Percentiles rank a stretch among this genome's conserved stretches.
phyloP scores from a whole-genome alignment of 805 yeast genomes.

The Sugiyamaella lignohabitans region DNA sequence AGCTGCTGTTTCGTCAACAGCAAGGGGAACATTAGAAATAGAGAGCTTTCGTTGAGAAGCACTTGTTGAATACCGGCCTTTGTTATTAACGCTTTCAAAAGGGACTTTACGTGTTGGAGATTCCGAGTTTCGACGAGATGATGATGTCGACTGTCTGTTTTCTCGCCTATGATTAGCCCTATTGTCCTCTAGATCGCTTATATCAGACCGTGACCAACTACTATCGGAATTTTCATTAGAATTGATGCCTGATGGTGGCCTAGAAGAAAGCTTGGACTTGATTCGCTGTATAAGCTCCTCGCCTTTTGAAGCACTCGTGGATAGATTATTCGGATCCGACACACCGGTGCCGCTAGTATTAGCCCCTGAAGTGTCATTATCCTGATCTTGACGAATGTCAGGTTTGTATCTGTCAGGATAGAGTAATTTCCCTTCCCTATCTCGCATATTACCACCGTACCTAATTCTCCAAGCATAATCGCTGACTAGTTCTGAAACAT shows the following conservation, averaged over 20 bases:
- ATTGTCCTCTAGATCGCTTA: constrained; percentile 10
- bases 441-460: constrained; percentile 15
- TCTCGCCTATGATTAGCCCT: background rate
- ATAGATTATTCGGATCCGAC: background rate
- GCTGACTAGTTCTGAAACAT: constrained; percentile 22
- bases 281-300: constrained; percentile 22
- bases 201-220: constrained; percentile 15
- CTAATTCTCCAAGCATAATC: constrained; percentile 23
- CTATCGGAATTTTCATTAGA: constrained; percentile 13
- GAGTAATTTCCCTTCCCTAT: constrained; percentile 16
- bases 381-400: background rate
- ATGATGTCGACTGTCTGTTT: background rate
- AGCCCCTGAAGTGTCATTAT: background rate
- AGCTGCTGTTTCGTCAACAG: background rate
- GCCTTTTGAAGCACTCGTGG: constrained; percentile 4
- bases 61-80: background rate
- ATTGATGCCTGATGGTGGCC: constrained; percentile 6
- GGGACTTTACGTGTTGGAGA: constrained; percentile 9
- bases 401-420: constrained; percentile 6
- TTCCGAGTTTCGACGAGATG: constrained; percentile 5
- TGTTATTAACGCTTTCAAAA: background rate
- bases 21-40: background rate
- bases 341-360: background rate
- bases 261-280: constrained; percentile 15
- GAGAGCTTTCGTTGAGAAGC: background rate